phyloP scores from a whole-genome alignment of 2,329 filamentous ascomycete genomes.

The Capronia coronata region DNA sequence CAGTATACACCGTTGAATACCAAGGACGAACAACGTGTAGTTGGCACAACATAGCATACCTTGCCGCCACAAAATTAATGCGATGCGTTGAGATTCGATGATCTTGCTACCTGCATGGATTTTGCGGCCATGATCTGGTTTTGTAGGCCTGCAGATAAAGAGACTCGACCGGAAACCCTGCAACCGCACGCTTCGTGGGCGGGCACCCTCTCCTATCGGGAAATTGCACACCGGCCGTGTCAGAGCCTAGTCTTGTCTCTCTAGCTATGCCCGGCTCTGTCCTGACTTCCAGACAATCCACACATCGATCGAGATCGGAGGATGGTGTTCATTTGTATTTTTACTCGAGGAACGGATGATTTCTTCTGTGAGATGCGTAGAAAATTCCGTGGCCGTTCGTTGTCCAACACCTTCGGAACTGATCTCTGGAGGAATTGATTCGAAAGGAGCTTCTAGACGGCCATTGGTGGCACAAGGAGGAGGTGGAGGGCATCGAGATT shows the following conservation, averaged over 20 bases:
- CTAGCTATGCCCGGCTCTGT: background rate
- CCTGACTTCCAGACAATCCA: background rate
- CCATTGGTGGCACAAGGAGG: slow-evolving; percentile 11
- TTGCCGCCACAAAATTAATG: no score
- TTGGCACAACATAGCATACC: background rate
- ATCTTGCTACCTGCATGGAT: no score
- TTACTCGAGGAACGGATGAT: background rate
- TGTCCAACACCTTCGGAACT: slow-evolving; percentile 14
- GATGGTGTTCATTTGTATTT: background rate
- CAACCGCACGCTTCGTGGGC: slow-evolving; percentile 1
- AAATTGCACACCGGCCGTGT: slow-evolving; percentile 16
- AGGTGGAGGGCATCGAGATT: slow-evolving; percentile 5
- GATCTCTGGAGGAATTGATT: background rate
- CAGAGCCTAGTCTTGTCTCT: background rate
- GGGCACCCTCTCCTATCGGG: slow-evolving; percentile 13
- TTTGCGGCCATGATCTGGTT: no score
- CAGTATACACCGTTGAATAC: background rate
- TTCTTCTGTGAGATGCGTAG: slow-evolving; percentile 9
- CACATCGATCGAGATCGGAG: slow-evolving; percentile 1
- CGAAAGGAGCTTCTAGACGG: slow-evolving; percentile 1
- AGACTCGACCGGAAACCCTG: background rate
- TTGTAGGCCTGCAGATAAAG: no score
- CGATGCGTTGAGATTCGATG: no score
- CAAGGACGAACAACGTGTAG: no score
- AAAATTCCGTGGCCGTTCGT: slow-evolving; percentile 21